Base-by-base conservation (phyloP, 805 yeast genomes). In the Suhomyces faveliae region DNA sequence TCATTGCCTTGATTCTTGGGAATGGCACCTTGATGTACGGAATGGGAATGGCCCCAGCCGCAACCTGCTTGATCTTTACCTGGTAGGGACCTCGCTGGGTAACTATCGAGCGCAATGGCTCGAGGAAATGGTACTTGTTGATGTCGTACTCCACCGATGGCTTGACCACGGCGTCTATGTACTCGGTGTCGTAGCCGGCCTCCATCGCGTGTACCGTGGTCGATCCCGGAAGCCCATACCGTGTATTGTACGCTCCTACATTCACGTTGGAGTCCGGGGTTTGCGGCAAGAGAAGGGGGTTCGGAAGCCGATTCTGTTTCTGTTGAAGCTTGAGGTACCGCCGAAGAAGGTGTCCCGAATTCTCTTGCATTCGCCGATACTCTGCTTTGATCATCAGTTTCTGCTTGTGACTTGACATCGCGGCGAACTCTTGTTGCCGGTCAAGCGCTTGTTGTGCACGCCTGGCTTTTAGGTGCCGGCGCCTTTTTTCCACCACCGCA, bases 1-100 rank as follows among this genome's bases (percentile, higher is more conserved):
- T 58, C 56, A 63, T 51, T n/a, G 50, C 48, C 20, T 48, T 27
- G 5, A n/a, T 33, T 10, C 50, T 25, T 12, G 47, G 40, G 21
- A 50, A 52, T 9, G 76, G 75, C 20, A 59, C 44, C 40, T 54
- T 50, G 13, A 70, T 35, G 49, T 51, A 69, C 5, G 68, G 67
- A 5, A 68, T 59, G 1, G 58, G 55, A 41, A 61, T 51, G 3
- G 65, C 55, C 0, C 74, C 76, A 0, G 76, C 66, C 42, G 55
- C 53, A 5, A 70, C 66, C n/a, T 48, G 37, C 10, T 58, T 46
- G 9, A 70, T 56, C 38, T 61, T 62, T 5, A 71, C 73, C 40
- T 60, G 55, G 25, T 42, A 61, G 2, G 78, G 77, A 4, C 78
- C 78, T 44, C 63, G 64, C 12, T 59, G 60, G 42, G 61, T 60